These are phyloP conservation scores for Metschnikowia drakensbergensis DNA, from an alignment of 805 yeast species.

Conservation along the genomic window DNA sequence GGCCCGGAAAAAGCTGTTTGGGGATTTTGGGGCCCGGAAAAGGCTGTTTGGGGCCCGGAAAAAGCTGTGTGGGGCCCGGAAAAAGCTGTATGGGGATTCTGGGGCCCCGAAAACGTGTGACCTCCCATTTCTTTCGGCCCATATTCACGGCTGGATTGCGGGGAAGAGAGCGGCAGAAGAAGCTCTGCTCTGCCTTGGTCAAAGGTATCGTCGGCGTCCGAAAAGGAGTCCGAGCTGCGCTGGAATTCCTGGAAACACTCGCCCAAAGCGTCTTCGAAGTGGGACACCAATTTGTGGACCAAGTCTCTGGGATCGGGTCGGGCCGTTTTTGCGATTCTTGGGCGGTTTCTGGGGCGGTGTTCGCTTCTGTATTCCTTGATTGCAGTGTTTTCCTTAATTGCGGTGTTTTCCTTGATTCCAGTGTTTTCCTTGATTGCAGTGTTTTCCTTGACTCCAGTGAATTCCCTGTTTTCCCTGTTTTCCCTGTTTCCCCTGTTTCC, in stretches of 20 bases:
- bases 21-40: no score
- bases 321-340: not conserved
- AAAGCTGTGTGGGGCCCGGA: no score
- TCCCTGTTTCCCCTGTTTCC: no score
- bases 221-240: not conserved
- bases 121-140: not conserved
- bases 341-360: not conserved
- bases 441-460: no score
- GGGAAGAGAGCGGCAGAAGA: slow-evolving; percentile 31
- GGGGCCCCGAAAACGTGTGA: no score
- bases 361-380: no score
- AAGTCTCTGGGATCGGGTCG: not conserved
- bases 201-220: slow-evolving; percentile 13
- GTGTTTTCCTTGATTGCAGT: not conserved
- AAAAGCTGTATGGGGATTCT: no score
- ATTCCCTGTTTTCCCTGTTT: no score
- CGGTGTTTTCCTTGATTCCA: not conserved
- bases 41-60: no score
- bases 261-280: slow-evolving; percentile 4
- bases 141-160: slow-evolving; percentile 22
- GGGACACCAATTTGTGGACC: not conserved
- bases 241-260: slow-evolving; percentile 2
- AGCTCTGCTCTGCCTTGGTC: slow-evolving; percentile 8
- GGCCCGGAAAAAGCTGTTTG: no score
- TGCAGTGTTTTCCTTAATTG: not conserved